phyloP scores from a whole-genome alignment of 768 basidiomycete genomes.

The Calocybe indica region DNA sequence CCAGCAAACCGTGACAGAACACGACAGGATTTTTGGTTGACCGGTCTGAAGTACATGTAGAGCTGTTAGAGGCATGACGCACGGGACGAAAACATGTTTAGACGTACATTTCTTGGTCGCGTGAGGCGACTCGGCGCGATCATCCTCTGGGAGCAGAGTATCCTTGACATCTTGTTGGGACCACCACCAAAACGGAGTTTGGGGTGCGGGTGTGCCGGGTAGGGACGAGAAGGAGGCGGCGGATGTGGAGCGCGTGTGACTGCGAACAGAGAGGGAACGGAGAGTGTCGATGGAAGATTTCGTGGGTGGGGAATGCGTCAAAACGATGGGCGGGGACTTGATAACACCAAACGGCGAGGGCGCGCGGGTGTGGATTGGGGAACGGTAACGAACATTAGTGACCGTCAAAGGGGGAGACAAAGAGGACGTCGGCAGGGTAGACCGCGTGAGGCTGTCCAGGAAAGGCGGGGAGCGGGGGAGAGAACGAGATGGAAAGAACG shows the following conservation, averaged over 20 bases:
- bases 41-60: slow-evolving; percentile 50
- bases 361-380: slow-evolving; percentile 9
- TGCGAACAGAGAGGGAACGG: slow-evolving; percentile 36
- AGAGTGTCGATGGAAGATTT: slow-evolving; percentile 55
- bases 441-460: slow-evolving; percentile 48
- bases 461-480: slow-evolving; percentile 43
- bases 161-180: slow-evolving; percentile 44
- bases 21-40: slow-evolving; percentile 82
- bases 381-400: background rate
- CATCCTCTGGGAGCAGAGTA: slow-evolving; percentile 43
- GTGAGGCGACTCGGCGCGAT: slow-evolving; percentile 41
- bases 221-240: slow-evolving; percentile 12
- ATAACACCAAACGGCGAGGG: slow-evolving; percentile 13
- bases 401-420: slow-evolving; percentile 32
- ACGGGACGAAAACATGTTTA: background rate
- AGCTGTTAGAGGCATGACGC: slow-evolving; percentile 3
- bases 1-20: slow-evolving; percentile 93
- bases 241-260: slow-evolving; percentile 20
- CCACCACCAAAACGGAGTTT: slow-evolving; percentile 41
- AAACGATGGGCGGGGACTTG: slow-evolving; percentile 25
- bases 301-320: slow-evolving; percentile 32
- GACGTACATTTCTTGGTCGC: slow-evolving; percentile 52
- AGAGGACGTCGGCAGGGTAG: slow-evolving; percentile 59
- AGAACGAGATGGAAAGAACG: slow-evolving; percentile 23
- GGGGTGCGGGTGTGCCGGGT: slow-evolving; percentile 12